Conservation (phyloP, 805 yeast species). For the Ogataea paradorogensis region DNA sequence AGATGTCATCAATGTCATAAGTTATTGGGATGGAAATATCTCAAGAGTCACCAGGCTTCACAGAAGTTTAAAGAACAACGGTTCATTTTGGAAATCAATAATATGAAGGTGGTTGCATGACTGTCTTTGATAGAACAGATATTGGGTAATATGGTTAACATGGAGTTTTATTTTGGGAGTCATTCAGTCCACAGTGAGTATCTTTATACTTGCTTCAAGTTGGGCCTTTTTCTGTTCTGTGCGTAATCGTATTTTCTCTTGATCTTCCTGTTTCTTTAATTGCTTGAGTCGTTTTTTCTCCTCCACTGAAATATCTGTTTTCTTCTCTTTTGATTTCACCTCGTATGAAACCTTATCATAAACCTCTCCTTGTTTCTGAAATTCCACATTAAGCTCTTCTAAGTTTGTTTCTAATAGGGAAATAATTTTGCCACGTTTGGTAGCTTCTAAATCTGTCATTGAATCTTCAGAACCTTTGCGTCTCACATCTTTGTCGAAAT, state of each 20-base stretch:
- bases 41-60: conserved; percentile 41
- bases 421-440: conserved; percentile 34
- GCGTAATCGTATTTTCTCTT: conserved; percentile 28
- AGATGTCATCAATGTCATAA: conserved; percentile 52
- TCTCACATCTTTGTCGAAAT: conserved; percentile 19
- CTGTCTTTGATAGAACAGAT: not conserved
- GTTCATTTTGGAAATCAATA: conserved; percentile 48
- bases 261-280: conserved; percentile 34
- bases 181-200: conserved; percentile 15
- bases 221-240: conserved; percentile 20
- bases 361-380: conserved; percentile 21
- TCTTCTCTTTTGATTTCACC: conserved; percentile 11
- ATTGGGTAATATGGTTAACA: conserved; percentile 1
- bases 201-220: conserved; percentile 10
- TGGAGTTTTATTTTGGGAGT: not conserved
- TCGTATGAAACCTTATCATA: conserved; percentile 20
- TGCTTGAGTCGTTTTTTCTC: conserved; percentile 34
- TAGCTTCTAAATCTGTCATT: conserved; percentile 32
- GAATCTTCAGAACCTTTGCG: conserved; percentile 5
- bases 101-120: conserved; percentile 16
- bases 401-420: conserved; percentile 29
- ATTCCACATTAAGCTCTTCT: conserved; percentile 24
- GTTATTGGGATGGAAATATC: conserved; percentile 63
- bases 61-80: conserved; percentile 62
- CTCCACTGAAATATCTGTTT: conserved; percentile 9